Evolutionary conservation across 2,329 filamentous ascomycete genomes (phyloP).

Genomic region (Tympanopsis confertula): DNA sequence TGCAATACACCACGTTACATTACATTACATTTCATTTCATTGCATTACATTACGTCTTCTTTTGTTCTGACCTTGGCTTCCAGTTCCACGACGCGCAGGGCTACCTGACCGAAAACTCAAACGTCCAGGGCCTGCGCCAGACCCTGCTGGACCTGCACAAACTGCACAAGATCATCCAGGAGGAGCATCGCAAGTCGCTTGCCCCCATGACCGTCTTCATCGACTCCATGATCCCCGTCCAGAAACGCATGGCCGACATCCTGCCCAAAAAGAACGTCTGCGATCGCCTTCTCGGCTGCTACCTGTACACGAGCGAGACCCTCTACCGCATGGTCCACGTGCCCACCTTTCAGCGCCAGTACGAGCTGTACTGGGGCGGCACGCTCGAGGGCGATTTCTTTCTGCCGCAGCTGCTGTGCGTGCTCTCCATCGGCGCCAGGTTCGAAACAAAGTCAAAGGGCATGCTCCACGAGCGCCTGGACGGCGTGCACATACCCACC

Average conservation of each 20-base stretch:
- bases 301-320: slow-evolving; percentile 36
- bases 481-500: slow-evolving; percentile 44
- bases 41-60: not conserved
- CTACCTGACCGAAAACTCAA: slow-evolving; percentile 30
- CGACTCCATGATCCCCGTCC: slow-evolving; percentile 44
- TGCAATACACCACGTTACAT: not conserved
- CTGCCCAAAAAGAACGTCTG: slow-evolving; percentile 37
- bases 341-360: slow-evolving; percentile 36
- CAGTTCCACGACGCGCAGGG: slow-evolving; percentile 42
- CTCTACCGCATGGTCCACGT: slow-evolving; percentile 41
- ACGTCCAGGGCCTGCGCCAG: slow-evolving; percentile 26
- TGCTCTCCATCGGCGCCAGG: slow-evolving; percentile 39
- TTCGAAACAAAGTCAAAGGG: slow-evolving; percentile 38
- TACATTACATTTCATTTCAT: not conserved
- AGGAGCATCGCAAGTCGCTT: slow-evolving; percentile 31
- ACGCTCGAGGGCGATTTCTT: slow-evolving; percentile 34
- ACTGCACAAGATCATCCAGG: slow-evolving; percentile 33
- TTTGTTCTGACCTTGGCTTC: not conserved
- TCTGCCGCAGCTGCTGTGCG: slow-evolving; percentile 38
- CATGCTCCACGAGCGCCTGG: slow-evolving; percentile 34
- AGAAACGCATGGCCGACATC: slow-evolving; percentile 45
- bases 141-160: slow-evolving; percentile 31
- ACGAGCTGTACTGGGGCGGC: slow-evolving; percentile 38
- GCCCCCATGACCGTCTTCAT: slow-evolving; percentile 42
- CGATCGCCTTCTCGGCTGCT: slow-evolving; percentile 35